These are phyloP conservation scores for Hypoxylon sp. DNA, from an alignment of 2,329 filamentous ascomycete genomes.

Conservation along the genomic window DNA sequence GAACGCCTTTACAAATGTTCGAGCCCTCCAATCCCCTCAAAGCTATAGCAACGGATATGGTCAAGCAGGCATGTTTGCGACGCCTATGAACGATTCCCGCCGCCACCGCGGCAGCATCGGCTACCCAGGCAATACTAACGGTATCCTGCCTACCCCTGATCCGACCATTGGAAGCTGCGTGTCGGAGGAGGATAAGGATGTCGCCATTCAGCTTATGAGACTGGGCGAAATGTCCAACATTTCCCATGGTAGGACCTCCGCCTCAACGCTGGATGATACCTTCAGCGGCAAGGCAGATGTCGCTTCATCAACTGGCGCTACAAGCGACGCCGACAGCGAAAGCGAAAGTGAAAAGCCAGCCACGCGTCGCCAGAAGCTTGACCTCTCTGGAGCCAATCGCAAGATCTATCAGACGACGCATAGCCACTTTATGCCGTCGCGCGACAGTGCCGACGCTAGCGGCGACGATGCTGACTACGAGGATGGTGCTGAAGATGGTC, in stretches of 20 bases:
- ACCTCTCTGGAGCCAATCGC: slow-evolving; percentile 58
- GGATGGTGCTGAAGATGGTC: slow-evolving; percentile 57
- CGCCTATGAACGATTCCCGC: slow-evolving; percentile 71
- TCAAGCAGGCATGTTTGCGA: slow-evolving; percentile 71
- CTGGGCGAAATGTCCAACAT: slow-evolving; percentile 94
- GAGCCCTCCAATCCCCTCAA: slow-evolving; percentile 86
- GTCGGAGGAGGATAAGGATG: slow-evolving; percentile 93
- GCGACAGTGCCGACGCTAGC: slow-evolving; percentile 61
- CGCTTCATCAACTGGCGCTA: slow-evolving; percentile 86
- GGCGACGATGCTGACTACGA: slow-evolving; percentile 71
- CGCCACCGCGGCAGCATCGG: slow-evolving; percentile 75
- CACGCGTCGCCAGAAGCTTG: slow-evolving; percentile 70
- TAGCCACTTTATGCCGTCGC: slow-evolving; percentile 64
- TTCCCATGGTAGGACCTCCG: slow-evolving; percentile 91
- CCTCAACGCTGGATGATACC: slow-evolving; percentile 92
- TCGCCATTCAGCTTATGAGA: slow-evolving; percentile 96
- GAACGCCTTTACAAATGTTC: slow-evolving; percentile 82
- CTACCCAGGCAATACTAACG: slow-evolving; percentile 63
- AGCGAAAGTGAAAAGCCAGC: slow-evolving; percentile 73
- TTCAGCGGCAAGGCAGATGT: slow-evolving; percentile 91
- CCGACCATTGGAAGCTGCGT: slow-evolving; percentile 98
- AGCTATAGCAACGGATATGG: slow-evolving; percentile 72
- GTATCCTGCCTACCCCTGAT: slow-evolving; percentile 90
- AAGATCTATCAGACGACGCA: slow-evolving; percentile 66
- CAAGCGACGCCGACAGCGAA: slow-evolving; percentile 80